Evolutionary conservation across 2,329 filamentous ascomycete species (phyloP).

Genomic region (Teratosphaeria destructans): DNA sequence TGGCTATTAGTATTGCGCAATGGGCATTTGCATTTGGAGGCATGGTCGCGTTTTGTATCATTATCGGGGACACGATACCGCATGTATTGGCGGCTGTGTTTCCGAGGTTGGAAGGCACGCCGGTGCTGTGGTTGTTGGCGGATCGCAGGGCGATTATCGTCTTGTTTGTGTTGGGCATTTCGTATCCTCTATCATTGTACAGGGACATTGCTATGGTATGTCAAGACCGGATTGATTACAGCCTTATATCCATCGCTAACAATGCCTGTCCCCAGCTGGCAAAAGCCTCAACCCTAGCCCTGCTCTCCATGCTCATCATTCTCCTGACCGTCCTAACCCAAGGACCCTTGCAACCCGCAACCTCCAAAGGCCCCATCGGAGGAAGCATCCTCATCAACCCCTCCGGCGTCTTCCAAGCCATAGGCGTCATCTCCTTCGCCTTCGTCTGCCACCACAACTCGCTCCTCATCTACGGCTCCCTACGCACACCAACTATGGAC

Average conservation of each 20-base stretch:
- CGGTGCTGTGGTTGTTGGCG: constrained; percentile 72
- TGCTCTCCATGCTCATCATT: constrained; percentile 89
- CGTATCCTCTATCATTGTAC: constrained; percentile 86
- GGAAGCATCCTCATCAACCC: constrained; percentile 66
- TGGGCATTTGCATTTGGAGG: constrained; percentile 98
- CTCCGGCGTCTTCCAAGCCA: constrained; percentile 78
- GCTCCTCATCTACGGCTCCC: constrained; percentile 90
- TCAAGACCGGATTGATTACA: constrained; percentile 1
- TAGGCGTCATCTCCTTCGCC: constrained; percentile 94
- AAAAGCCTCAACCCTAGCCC: constrained; percentile 86
- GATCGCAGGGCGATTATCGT: constrained; percentile 76
- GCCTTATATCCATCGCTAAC: background rate
- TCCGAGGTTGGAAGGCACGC: constrained; percentile 59
- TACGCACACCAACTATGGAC: constrained; percentile 88
- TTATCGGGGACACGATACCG: constrained; percentile 92
- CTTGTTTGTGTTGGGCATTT: constrained; percentile 75
- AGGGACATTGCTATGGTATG: constrained; percentile 90
- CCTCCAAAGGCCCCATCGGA: constrained; percentile 61
- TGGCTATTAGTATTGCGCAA: constrained; percentile 85
- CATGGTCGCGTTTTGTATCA: constrained; percentile 97
- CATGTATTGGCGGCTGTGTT: constrained; percentile 77
- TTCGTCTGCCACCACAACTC: constrained; percentile 87
- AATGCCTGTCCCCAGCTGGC: constrained; percentile 54
- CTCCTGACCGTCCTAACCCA: constrained; percentile 80
- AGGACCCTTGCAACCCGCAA: constrained; percentile 60